Evolutionary conservation across 1,139 yeast species (phyloP), one percentile per base, ranked within the genome.

Genomic region (Kurtzmaniella natalensis): DNA sequence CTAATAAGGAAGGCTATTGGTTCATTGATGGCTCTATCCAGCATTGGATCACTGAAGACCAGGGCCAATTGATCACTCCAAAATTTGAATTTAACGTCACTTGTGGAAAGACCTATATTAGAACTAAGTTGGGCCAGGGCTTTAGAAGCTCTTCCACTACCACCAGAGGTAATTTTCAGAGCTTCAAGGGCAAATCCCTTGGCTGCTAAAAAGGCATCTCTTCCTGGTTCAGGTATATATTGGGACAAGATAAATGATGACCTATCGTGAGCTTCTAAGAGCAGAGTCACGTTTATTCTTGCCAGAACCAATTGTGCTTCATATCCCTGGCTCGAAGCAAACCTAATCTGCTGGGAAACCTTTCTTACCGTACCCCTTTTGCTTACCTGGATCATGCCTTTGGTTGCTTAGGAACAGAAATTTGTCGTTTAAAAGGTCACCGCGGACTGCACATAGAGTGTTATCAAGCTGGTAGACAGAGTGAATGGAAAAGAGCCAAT

Each of bases 121-220:
- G 40, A 39, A 15, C 61, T 46, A 33, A 63, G 46, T 37, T 57
- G 63, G 8, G 41, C 38, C 4, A 68, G 53, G 2, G 69, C 68
- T 31, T 47, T 46, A 5, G 57, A 44, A 14, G 62, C 53, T 4
- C 48, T 70, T 48, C 45, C 67, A 30, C 46, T 59, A 2, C 52
- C 44, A 39, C 64, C 58, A 29, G 54, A 43, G 16, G 66, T 65
- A 29, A 84, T 73, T 47, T 76, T 76, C 37, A 81, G 74, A 18
- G 83, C 64, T 44, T 85, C 94, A 26, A 81, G 55, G 43, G 78
- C 78, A 57, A 86, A 78, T 1, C 84, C 82, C 31, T 82, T 60
- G 26, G 81, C 64, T 0, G 87, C 94, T n/a, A 81, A 43, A 44
- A 72, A 82, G 1, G 81, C 72, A 48, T 81, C 78, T 42, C 82